phyloP scores from a whole-genome alignment of 495 filamentous ascomycete genomes.

The Poronia punctata region DNA sequence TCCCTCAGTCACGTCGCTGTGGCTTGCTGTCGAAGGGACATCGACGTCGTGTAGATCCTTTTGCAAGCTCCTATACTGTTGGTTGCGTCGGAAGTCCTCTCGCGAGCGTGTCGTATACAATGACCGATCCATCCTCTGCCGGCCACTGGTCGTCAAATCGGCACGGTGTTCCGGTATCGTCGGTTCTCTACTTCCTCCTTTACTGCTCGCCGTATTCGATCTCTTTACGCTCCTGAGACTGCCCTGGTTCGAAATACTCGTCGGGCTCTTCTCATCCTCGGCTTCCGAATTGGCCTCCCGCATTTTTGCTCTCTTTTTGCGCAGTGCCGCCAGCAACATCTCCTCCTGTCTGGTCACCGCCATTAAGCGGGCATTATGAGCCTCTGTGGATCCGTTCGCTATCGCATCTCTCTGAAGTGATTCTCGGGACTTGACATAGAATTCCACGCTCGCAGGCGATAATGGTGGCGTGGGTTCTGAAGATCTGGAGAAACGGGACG shows the following conservation, averaged over 20 bases:
- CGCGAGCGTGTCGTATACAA: constrained; percentile 6
- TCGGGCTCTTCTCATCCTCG: constrained; percentile 20
- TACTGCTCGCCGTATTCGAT: neutral
- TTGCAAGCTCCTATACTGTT: neutral
- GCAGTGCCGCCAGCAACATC: constrained; percentile 72
- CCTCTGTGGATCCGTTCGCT: constrained; percentile 16
- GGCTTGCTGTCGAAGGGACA: constrained; percentile 12
- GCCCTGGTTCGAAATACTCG: neutral
- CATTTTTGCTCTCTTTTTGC: constrained; percentile 69
- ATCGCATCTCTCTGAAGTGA: constrained; percentile 14
- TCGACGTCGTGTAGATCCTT: constrained; percentile 10
- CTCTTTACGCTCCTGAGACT: constrained; percentile 8
- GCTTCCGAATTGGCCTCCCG: constrained; percentile 60
- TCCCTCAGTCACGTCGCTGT: constrained; percentile 17
- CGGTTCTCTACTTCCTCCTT: neutral
- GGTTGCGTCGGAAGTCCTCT: neutral
- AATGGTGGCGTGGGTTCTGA: constrained; percentile 39
- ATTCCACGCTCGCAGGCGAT: constrained; percentile 41
- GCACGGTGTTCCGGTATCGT: neutral
- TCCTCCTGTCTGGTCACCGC: constrained; percentile 82
- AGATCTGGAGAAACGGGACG: constrained; percentile 19
- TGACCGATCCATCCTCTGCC: constrained; percentile 13
- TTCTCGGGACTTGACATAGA: constrained; percentile 29
- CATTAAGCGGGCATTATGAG: constrained; percentile 60
- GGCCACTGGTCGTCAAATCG: neutral